phyloP scores from a whole-genome alignment of 352 stramenopile genomes.

The Globisporangium okanoganense region DNA sequence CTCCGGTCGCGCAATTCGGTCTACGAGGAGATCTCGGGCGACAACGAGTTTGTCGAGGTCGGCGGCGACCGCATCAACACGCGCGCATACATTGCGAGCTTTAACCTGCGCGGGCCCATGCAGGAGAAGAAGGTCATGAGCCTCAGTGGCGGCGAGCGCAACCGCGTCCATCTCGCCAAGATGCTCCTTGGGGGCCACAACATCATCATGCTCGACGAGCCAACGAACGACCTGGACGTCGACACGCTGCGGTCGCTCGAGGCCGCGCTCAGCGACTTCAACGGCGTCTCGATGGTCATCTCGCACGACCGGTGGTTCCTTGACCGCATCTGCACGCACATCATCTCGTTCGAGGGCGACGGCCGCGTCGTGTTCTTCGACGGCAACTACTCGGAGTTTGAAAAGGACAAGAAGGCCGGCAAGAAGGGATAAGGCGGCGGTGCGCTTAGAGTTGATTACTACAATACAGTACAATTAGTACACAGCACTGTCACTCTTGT shows the following conservation, averaged over 20 bases:
- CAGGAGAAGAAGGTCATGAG: conserved; percentile 79
- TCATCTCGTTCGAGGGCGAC: conserved; percentile 78
- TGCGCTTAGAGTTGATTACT: too few relatives aligned
- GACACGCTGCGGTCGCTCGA: conserved; percentile 87
- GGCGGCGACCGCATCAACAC: conserved; percentile 78
- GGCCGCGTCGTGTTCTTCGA: conserved; percentile 78
- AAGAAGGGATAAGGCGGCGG: too few relatives aligned
- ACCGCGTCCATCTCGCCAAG: conserved; percentile 84
- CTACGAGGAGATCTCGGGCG: conserved; percentile 84
- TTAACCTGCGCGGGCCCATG: conserved; percentile 81
- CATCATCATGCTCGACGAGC: conserved; percentile 87
- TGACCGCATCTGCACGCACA: conserved; percentile 90
- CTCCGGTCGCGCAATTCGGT: conserved; percentile 57
- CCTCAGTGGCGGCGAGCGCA: conserved; percentile 79
- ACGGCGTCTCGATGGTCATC: conserved; percentile 93
- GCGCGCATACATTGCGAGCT: conserved; percentile 82
- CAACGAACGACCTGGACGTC: conserved; percentile 86
- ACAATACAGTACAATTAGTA: too few relatives aligned
- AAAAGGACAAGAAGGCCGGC: conserved; percentile 55
- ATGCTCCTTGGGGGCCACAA: conserved; percentile 83
- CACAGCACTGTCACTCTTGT: too few relatives aligned
- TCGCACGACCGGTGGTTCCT: conserved; percentile 96
- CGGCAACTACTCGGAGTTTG: conserved; percentile 86
- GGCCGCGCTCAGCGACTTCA: conserved; percentile 80
- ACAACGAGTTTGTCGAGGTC: conserved; percentile 83